phyloP scores from a whole-genome alignment of 139 green algal species.

The Limnomonas spitsbergensis region DNA sequence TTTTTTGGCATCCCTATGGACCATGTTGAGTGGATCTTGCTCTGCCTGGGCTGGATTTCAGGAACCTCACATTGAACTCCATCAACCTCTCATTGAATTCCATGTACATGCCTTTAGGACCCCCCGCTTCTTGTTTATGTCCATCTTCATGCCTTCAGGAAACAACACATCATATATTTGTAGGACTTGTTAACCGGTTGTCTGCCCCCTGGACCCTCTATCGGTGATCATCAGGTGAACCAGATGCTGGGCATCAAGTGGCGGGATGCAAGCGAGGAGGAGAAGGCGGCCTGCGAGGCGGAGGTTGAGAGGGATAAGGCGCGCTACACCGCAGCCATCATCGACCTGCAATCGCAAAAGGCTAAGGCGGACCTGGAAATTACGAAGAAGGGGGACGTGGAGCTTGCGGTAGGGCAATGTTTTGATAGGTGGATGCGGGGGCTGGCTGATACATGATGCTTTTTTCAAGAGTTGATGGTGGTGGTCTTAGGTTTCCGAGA shows the following conservation, averaged over 20 bases:
- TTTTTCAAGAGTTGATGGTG: background rate
- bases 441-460: background rate
- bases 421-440: background rate
- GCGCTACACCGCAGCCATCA: background rate
- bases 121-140: background rate
- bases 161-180: background rate
- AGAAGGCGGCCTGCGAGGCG: background rate
- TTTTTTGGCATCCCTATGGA: no score
- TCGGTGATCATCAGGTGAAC: background rate
- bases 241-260: slow-evolving; percentile 4
- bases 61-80: background rate
- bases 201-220: no score
- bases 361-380: background rate
- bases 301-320: background rate
- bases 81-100: background rate
- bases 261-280: background rate
- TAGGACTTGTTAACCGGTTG: no score
- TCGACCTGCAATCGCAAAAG: background rate
- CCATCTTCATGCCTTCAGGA: background rate
- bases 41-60: no score
- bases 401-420: no score
- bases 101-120: background rate
- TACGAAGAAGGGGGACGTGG: no score
- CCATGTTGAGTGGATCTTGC: no score
- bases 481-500: background rate